These are phyloP conservation scores for Melaleuca quinquenervia DNA, from an alignment of 345 rosid genomes.

Conservation along the genomic window DNA sequence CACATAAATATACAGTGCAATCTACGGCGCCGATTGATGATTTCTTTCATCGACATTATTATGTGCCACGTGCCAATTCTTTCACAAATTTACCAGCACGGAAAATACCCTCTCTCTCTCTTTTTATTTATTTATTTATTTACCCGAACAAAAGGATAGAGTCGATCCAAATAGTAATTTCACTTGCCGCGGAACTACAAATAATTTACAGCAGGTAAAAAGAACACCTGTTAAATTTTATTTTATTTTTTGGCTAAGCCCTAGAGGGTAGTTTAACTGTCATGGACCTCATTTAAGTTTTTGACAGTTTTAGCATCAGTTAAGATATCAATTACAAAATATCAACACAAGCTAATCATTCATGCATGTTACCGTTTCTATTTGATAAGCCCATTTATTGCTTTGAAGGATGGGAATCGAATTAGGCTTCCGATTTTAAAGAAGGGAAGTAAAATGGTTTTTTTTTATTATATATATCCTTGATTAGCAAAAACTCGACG, in stretches of 20 bases:
- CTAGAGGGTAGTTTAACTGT: not conserved
- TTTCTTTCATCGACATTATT: not conserved
- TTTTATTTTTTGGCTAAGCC: not conserved
- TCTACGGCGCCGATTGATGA: not conserved
- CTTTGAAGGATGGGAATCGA: not conserved
- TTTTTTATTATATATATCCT: not conserved
- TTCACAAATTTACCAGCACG: not conserved
- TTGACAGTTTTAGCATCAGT: not conserved
- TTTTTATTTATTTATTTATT: too few species aligned
- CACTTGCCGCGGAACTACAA: not conserved
- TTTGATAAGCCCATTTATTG: not conserved
- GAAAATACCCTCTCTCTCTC: not conserved
- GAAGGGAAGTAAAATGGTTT: not conserved
- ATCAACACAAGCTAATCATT: not conserved
- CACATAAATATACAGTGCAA: not conserved
- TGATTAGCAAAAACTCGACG: not conserved
- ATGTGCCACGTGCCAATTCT: not conserved
- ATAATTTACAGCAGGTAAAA: not conserved
- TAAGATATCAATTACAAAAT: not conserved
- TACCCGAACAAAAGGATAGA: not conserved
- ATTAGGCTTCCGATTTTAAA: not conserved
- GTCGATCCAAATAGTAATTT: not conserved
- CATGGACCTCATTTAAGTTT: not conserved
- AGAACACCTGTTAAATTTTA: not conserved
- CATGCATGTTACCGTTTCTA: not conserved